A percentile compares a stretch with the other conserved stretches of the same genome.
These are phyloP conservation scores for Penicillium brevicompactum DNA, from an alignment of 2,329 filamentous ascomycete species.

Conservation along the genomic window DNA sequence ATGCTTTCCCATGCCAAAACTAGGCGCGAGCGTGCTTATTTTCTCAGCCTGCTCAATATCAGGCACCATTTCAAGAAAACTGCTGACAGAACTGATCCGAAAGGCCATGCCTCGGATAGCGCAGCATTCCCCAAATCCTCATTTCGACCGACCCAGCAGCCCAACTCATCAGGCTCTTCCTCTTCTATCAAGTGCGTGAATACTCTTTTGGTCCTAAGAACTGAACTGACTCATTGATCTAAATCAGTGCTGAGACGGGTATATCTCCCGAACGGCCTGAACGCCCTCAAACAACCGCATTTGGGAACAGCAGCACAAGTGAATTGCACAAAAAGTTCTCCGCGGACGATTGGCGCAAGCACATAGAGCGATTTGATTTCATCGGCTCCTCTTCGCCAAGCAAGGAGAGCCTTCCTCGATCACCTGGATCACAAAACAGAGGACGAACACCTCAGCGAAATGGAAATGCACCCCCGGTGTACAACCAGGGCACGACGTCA, in stretches of 20 bases:
- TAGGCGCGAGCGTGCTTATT: background rate
- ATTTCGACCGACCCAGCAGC: slow-evolving; percentile 14
- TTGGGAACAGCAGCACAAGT: slow-evolving; percentile 38
- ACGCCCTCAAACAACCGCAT: slow-evolving; percentile 18
- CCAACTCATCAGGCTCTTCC: slow-evolving; percentile 8
- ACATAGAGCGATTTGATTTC: slow-evolving; percentile 38
- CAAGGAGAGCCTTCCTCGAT: slow-evolving; percentile 23
- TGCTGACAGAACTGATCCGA: slow-evolving; percentile 28
- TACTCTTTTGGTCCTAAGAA: too few species aligned
- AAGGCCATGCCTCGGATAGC: slow-evolving; percentile 38
- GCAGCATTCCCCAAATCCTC: slow-evolving; percentile 27
- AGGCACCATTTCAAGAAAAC: slow-evolving; percentile 9
- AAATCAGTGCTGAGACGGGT: slow-evolving; percentile 10
- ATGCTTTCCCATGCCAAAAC: background rate
- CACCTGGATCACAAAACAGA: slow-evolving; percentile 20
- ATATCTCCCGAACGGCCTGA: background rate
- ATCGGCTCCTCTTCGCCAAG: slow-evolving; percentile 34
- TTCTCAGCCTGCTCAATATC: background rate
- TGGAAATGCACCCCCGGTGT: slow-evolving; percentile 19
- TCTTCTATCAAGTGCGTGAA: slow-evolving; percentile 16
- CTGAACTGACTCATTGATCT: background rate
- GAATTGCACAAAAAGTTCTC: slow-evolving; percentile 44
- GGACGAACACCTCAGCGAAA: slow-evolving; percentile 25
- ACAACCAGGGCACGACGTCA: slow-evolving; percentile 22
- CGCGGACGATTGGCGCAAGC: slow-evolving; percentile 44